Percentiles rank a stretch among this genome's conserved stretches.
phyloP scores from a whole-genome alignment of 257 asterid genomes.

The Forsythia viridissima region DNA sequence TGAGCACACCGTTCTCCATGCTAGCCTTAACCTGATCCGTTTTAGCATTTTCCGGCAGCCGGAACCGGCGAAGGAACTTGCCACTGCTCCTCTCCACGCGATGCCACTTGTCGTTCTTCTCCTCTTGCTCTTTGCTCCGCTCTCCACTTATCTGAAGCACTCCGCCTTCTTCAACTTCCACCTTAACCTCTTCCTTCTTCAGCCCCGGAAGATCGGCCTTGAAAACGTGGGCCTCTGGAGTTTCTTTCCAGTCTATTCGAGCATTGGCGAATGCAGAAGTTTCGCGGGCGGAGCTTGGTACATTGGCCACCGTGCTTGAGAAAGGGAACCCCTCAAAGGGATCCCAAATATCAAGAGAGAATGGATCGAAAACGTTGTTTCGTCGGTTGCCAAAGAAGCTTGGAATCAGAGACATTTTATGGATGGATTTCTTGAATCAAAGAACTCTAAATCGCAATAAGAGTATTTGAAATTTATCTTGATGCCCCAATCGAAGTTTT shows the following conservation, averaged over 20 bases:
- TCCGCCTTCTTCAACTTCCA: constrained; percentile 26
- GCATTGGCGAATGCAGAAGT: constrained; percentile 24
- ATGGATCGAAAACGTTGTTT: constrained; percentile 22
- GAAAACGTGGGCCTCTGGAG: constrained; percentile 27
- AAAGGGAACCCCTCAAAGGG: constrained; percentile 21
- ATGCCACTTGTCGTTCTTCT: constrained; percentile 40
- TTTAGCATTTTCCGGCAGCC: constrained; percentile 33
- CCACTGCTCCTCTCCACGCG: constrained; percentile 34
- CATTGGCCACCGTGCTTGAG: not conserved
- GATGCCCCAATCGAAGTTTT: too few species aligned
- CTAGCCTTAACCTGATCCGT: constrained; percentile 25
- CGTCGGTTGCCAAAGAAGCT: constrained; percentile 14
- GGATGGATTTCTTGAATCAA: not conserved
- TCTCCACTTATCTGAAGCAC: constrained; percentile 34
- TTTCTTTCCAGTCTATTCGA: constrained; percentile 37
- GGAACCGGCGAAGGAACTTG: constrained; percentile 29
- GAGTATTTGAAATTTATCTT: too few species aligned
- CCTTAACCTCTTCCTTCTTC: constrained; percentile 32
- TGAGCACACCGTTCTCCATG: constrained; percentile 37
- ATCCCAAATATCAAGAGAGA: constrained; percentile 21
- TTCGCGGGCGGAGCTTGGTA: constrained; percentile 14
- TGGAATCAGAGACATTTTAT: constrained; percentile 25
- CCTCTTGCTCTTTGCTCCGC: constrained; percentile 37
- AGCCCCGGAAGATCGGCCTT: constrained; percentile 21
- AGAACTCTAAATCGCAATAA: too few species aligned